These are phyloP conservation scores for Wickerhamiella allomyrinae DNA, from an alignment of 805 yeast genomes.

Conservation along the genomic window DNA sequence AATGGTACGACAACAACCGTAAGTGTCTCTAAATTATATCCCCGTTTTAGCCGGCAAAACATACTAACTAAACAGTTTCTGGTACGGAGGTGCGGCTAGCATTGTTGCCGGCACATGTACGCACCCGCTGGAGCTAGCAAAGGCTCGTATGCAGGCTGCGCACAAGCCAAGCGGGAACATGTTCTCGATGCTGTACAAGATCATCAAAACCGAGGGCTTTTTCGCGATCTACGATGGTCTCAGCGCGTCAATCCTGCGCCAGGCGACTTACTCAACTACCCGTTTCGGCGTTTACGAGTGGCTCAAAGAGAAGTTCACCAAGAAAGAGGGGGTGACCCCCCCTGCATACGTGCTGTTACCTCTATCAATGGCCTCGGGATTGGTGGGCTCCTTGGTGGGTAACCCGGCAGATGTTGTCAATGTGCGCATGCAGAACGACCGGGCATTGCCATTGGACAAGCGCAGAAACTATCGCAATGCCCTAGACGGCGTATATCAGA, in stretches of 20 bases:
- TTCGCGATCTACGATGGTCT: conserved; percentile 66
- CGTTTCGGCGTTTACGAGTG: conserved; percentile 78
- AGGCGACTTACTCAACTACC: conserved; percentile 76
- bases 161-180: conserved; percentile 48
- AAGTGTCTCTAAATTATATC: not conserved
- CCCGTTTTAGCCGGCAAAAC: too few relatives aligned
- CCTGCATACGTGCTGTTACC: conserved; percentile 51
- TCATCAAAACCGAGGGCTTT: conserved; percentile 45
- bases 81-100: conserved; percentile 33
- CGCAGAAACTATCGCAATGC: conserved; percentile 69
- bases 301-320: conserved; percentile 40
- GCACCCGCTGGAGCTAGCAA: conserved; percentile 78
- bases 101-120: conserved; percentile 29
- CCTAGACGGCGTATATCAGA: conserved; percentile 54
- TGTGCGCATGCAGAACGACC: conserved; percentile 83
- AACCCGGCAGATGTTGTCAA: conserved; percentile 81
- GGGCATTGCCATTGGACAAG: conserved; percentile 45
- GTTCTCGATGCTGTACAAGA: conserved; percentile 43
- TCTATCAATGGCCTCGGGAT: conserved; percentile 75
- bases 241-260: conserved; percentile 69
- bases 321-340: conserved; percentile 32
- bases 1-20: conserved; percentile 1
- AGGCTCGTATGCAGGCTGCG: conserved; percentile 77
- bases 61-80: conserved; percentile 22
- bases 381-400: conserved; percentile 71